phyloP scores from a whole-genome alignment of 2,329 filamentous ascomycete genomes.

The Alternaria gansuensis region DNA sequence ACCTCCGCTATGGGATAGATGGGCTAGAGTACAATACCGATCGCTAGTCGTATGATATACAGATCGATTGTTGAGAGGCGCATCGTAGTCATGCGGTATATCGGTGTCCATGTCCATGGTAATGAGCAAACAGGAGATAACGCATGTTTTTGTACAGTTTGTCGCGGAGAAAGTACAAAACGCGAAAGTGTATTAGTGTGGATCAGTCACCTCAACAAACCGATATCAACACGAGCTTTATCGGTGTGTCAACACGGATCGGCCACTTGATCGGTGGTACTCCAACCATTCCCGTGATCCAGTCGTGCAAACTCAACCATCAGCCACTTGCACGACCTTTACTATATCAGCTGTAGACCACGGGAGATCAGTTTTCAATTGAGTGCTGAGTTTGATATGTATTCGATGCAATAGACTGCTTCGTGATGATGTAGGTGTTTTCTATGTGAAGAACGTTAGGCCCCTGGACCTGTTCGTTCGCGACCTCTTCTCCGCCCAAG shows the following conservation, averaged over 20 bases:
- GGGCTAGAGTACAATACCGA: not conserved
- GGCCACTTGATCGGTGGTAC: not conserved
- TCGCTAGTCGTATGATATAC: not conserved
- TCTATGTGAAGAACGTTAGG: not conserved
- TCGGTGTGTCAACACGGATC: not conserved
- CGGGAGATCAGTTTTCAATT: not conserved
- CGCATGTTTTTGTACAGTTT: not conserved
- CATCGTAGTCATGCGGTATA: not conserved
- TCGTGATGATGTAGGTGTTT: not conserved
- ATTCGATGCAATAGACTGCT: not conserved
- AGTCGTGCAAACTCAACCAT: not conserved
- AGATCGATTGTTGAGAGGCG: not conserved
- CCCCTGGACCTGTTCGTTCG: conserved; percentile 8
- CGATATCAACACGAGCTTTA: not conserved
- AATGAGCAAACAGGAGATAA: not conserved
- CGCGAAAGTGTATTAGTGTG: not conserved
- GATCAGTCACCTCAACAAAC: not conserved
- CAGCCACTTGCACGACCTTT: not conserved
- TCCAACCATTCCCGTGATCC: not conserved
- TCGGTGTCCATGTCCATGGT: not conserved
- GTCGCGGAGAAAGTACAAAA: not conserved
- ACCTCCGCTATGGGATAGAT: not conserved
- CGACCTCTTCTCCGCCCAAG: conserved; percentile 9
- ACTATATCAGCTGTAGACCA: not conserved
- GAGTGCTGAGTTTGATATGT: not conserved